phyloP scores from a whole-genome alignment of 805 yeast genomes.

The Wickerhamiella brachini region DNA sequence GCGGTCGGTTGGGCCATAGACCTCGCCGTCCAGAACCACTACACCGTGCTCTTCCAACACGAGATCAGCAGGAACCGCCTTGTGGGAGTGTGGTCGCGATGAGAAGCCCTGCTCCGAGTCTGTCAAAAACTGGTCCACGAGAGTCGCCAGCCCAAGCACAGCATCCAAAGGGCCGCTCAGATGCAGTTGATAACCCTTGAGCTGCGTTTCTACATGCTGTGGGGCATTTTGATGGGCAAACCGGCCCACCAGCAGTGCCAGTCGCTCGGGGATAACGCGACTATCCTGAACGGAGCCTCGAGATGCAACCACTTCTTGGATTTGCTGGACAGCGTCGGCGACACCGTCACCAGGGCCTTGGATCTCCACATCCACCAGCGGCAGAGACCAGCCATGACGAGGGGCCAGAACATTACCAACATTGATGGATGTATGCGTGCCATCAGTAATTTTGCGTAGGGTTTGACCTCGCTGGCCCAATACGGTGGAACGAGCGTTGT shows the following conservation, averaged over 20 bases:
- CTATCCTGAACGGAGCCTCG: conserved; percentile 32
- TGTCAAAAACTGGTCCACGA: conserved; percentile 3
- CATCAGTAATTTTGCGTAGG: conserved; percentile 4
- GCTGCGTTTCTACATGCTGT: neutral
- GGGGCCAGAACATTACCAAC: conserved; percentile 2
- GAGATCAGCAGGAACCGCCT: conserved; percentile 2
- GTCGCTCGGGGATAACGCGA: conserved; percentile 23
- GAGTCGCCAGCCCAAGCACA: conserved; percentile 24
- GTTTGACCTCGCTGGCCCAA: conserved; percentile 15
- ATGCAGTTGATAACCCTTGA: neutral
- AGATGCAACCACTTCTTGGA: conserved; percentile 59
- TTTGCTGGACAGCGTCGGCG: conserved; percentile 53
- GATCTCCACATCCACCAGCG: conserved; percentile 45
- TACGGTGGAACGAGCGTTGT: conserved; percentile 12
- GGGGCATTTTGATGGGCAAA: neutral
- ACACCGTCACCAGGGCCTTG: conserved; percentile 82
- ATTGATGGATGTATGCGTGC: conserved; percentile 6
- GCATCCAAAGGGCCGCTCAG: neutral
- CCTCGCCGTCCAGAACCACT: conserved; percentile 40
- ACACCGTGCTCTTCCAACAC: conserved; percentile 21
- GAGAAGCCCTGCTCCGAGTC: neutral
- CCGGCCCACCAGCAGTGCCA: conserved; percentile 13
- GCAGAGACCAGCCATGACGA: conserved; percentile 6
- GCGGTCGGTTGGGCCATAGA: conserved; percentile 44
- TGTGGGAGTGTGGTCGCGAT: neutral